A percentile compares a stretch with the other conserved stretches of the same genome.
phyloP scores from a whole-genome alignment of 768 basidiomycete species.

The Podaxis sp. region DNA sequence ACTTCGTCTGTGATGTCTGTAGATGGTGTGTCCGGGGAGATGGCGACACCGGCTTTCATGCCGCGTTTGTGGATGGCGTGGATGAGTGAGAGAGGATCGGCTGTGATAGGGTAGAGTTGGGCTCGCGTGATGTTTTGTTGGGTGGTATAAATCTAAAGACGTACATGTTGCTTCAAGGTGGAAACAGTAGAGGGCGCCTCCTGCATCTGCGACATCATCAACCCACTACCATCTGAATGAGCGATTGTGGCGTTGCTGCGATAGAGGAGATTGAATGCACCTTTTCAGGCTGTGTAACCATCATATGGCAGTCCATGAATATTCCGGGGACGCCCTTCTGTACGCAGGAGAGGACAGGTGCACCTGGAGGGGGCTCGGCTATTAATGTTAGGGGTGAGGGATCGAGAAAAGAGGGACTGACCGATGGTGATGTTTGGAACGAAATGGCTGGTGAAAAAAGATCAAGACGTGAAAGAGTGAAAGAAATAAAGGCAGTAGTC shows the following conservation, averaged over 20 bases:
- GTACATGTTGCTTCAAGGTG: conserved; percentile 91
- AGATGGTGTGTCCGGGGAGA: conserved; percentile 93
- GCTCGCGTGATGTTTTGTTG: neutral
- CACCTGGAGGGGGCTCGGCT: conserved; percentile 47
- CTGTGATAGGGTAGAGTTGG: conserved; percentile 26
- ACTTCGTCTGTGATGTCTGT: conserved; percentile 84
- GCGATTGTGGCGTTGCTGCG: neutral
- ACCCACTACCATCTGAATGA: conserved; percentile 70
- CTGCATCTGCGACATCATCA: conserved; percentile 91
- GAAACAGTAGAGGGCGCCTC: conserved; percentile 94
- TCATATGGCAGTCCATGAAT: conserved; percentile 99
- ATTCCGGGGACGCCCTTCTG: conserved; percentile 87
- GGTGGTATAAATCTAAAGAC: conserved; percentile 22
- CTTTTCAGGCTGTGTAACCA: conserved; percentile 93
- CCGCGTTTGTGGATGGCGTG: conserved; percentile 72
- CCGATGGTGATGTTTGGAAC: conserved; percentile 99
- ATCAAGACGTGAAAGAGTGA: conserved; percentile 12
- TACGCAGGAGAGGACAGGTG: conserved; percentile 84
- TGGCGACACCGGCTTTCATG: conserved; percentile 96
- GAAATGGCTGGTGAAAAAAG: conserved; percentile 66
- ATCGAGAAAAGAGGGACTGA: conserved; percentile 28
- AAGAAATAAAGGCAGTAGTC: conserved; percentile 19
- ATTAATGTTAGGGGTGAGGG: neutral
- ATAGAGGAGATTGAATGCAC: conserved; percentile 34
- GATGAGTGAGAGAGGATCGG: conserved; percentile 75